Evolutionary conservation across 2,329 filamentous ascomycete species (phyloP).

Genomic region (Fusarium coffeatum): DNA sequence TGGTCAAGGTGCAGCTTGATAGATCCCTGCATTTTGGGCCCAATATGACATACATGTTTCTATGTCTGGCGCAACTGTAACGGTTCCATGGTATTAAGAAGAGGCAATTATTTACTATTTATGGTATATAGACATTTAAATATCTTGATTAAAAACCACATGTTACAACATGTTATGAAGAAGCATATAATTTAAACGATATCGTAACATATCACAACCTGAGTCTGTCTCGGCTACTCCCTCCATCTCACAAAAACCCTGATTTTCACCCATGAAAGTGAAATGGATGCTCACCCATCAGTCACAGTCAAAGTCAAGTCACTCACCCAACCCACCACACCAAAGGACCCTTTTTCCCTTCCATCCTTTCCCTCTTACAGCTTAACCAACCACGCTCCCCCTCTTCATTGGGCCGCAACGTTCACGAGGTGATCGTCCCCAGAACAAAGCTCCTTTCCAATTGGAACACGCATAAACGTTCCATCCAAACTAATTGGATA

Average conservation of each 20-base stretch:
- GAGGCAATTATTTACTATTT: conserved; percentile 19
- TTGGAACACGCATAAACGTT: conserved; percentile 14
- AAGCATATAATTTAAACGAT: background rate
- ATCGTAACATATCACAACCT: background rate
- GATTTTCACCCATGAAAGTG: background rate
- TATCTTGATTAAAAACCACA: background rate
- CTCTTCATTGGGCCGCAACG: conserved; percentile 44
- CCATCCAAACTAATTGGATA: conserved; percentile 2
- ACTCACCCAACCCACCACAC: conserved; percentile 45
- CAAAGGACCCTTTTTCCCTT: conserved; percentile 21
- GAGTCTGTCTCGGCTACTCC: conserved; percentile 28
- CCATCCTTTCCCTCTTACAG: background rate
- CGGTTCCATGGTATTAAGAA: conserved; percentile 5
- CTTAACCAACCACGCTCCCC: conserved; percentile 15
- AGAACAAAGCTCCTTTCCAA: conserved; percentile 3
- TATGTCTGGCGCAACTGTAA: conserved; percentile 7
- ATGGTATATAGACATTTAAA: conserved; percentile 10
- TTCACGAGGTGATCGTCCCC: conserved; percentile 29
- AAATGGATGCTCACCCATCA: too few species aligned
- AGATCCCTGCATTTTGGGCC: conserved; percentile 40
- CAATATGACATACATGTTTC: conserved; percentile 17
- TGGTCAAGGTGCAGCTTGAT: conserved; percentile 33
- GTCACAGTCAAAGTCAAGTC: background rate
- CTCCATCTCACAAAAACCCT: conserved; percentile 15
- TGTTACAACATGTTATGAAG: background rate